Percentiles rank a stretch among this genome's conserved stretches.
Evolutionary conservation across 1,139 yeast species (phyloP).

Genomic region (Candida sanyaensis): DNA sequence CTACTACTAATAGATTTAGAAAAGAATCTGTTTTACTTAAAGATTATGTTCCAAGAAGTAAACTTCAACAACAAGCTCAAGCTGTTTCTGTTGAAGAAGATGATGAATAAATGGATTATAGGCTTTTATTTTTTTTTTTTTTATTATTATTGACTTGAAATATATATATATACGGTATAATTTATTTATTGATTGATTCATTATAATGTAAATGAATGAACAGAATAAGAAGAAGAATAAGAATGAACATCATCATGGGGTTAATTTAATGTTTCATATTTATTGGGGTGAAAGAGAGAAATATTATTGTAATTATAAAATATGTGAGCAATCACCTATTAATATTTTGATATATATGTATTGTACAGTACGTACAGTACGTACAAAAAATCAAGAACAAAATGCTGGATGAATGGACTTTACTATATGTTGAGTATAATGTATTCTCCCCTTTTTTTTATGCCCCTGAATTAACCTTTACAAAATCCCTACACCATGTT

Average conservation of each 20-base stretch:
- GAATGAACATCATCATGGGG: neutral
- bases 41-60: constrained; percentile 47
- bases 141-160: too few relatives aligned
- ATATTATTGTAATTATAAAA: neutral
- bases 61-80: constrained; percentile 31
- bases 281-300: neutral
- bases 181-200: neutral
- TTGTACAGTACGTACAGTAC: too few relatives aligned
- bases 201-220: neutral
- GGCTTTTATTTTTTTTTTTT: too few relatives aligned
- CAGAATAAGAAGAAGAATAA: neutral
- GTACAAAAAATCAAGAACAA: neutral
- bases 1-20: constrained; percentile 40
- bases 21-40: constrained; percentile 35
- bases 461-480: too few relatives aligned
- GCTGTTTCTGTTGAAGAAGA: neutral
- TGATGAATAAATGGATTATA: neutral
- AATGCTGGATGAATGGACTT: too few relatives aligned
- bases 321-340: neutral
- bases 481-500: too few relatives aligned
- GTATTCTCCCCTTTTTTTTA: too few relatives aligned
- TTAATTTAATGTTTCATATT: neutral
- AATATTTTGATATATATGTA: too few relatives aligned
- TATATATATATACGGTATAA: constrained; percentile 1
- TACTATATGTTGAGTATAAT: too few relatives aligned